Evolutionary conservation across 441 rosid genomes (phyloP).

Genomic region (Hura crepitans): DNA sequence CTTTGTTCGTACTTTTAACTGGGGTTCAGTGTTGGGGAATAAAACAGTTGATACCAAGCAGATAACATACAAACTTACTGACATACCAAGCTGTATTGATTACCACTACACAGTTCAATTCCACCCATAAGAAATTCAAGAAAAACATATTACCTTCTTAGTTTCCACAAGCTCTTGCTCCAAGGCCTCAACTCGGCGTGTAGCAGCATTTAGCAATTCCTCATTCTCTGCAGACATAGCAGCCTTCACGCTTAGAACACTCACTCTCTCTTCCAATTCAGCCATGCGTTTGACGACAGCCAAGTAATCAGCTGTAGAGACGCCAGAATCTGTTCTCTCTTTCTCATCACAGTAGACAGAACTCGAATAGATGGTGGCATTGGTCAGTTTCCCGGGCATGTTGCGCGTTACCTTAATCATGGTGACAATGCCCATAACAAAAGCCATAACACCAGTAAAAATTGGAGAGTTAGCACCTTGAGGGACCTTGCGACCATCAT

Average conservation of each 20-base stretch:
- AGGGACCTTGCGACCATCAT: conserved; percentile 32
- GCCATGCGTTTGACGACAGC: conserved; percentile 64
- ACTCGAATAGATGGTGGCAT: conserved; percentile 48
- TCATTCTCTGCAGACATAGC: conserved; percentile 67
- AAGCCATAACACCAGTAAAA: conserved; percentile 67
- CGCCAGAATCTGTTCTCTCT: conserved; percentile 30
- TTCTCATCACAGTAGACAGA: conserved; percentile 36
- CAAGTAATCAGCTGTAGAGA: conserved; percentile 50
- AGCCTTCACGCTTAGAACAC: conserved; percentile 43
- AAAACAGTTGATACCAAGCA: too few relatives aligned
- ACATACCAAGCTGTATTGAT: background rate
- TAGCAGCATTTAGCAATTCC: conserved; percentile 86
- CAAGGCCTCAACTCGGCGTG: conserved; percentile 91
- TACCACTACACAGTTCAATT: too few relatives aligned
- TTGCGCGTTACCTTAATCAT: conserved; percentile 67
- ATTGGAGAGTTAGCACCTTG: conserved; percentile 48
- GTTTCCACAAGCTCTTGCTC: conserved; percentile 97
- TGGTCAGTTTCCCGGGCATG: conserved; percentile 61
- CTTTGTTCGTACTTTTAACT: too few relatives aligned
- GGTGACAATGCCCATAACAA: conserved; percentile 72
- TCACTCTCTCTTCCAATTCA: conserved; percentile 67
- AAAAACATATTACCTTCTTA: conserved; percentile 97
- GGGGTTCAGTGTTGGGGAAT: too few relatives aligned
- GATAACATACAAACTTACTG: too few relatives aligned
- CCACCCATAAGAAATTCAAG: too few relatives aligned